Evolutionary conservation across 2,329 filamentous ascomycete species (phyloP), one percentile per base, ranked within the genome.

Genomic region (Pseudomassariella vexata): DNA sequence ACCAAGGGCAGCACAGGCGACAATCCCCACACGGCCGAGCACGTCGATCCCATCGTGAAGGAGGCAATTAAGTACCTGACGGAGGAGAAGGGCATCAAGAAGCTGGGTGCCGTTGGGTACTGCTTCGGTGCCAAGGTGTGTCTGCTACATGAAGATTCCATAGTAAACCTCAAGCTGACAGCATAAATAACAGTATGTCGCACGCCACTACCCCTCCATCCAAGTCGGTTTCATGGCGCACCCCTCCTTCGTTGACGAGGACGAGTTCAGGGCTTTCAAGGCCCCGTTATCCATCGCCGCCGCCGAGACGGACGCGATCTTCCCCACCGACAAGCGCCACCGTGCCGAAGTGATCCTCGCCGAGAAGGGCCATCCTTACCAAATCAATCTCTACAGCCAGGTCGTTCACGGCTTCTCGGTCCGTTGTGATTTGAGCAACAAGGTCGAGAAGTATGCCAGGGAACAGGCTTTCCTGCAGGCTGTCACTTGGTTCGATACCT

Each of bases 401-500:
- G 77, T 85, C 19, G 58, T 60, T 34, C 86, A 94, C 56, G 86
- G 86, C 0, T 94, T 92, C 48, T 68, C 79, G 7, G 79, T 88
- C 3, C 74, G 85, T 34, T 69, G 67, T 18, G 82, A 92, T 51
- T 37, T 70, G 19, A 68, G 49, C 39, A 68, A 78, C 41, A 70
- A 68, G 53, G 42, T 63, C 27, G 56, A 73, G 49, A 77, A 72
- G 55, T 90, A 73, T 47, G 80, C 83, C 22, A 89, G 86, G 70
- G 84, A 94, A 61, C 76, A 82, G 60, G 85, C 86, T 5, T 92
- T 92, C 53, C 49, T 69, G 42, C 86, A 92, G 66, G 85, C 85
- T 21, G 67, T 88, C 31, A 55, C 66, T 32, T 94, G 86, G 86
- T 88, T 94, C 45, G 71, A 84, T 44, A 42, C 38, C 32, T 52